Evolutionary conservation across 2,329 filamentous ascomycete genomes (phyloP).

Genomic region (Endoconidiophora polonica): DNA sequence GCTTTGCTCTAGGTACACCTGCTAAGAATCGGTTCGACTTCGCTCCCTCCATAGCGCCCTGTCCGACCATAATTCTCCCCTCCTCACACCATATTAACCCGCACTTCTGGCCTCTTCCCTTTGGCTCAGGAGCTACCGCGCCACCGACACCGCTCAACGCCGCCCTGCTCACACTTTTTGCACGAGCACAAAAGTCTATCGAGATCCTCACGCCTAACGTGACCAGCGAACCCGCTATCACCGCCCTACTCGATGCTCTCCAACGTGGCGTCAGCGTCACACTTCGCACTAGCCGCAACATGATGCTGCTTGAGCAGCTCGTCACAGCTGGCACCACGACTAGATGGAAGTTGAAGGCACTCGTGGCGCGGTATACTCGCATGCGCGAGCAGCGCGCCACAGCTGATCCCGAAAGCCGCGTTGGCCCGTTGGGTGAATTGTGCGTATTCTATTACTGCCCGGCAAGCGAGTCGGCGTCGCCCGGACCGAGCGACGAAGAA

Average conservation of each 20-base stretch:
- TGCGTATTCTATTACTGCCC: conserved; percentile 40
- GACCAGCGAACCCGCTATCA: conserved; percentile 48
- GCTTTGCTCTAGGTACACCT: conserved; percentile 6
- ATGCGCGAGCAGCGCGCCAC: conserved; percentile 14
- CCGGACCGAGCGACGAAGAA: conserved; percentile 26
- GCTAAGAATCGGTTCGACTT: conserved; percentile 39
- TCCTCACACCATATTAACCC: conserved; percentile 58
- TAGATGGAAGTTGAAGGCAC: conserved; percentile 39
- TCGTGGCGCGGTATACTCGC: conserved; percentile 38
- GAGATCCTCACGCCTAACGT: conserved; percentile 65
- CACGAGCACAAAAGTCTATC: conserved; percentile 39
- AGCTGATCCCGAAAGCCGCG: background rate
- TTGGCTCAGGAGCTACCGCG: conserved; percentile 29
- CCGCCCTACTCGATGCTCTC: conserved; percentile 43
- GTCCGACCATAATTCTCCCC: conserved; percentile 47
- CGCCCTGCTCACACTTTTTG: conserved; percentile 44
- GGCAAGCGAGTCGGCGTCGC: conserved; percentile 19
- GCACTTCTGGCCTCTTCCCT: conserved; percentile 41
- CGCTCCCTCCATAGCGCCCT: conserved; percentile 48
- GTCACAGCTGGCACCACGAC: conserved; percentile 64
- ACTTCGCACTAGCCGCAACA: conserved; percentile 47
- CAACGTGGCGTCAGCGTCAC: conserved; percentile 49
- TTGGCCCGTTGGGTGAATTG: conserved; percentile 30
- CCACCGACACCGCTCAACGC: conserved; percentile 52
- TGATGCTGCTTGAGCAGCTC: conserved; percentile 72